Evolutionary conservation across 1,284 basidiomycete genomes (phyloP).

Genomic region (Rhodofomes roseus): DNA sequence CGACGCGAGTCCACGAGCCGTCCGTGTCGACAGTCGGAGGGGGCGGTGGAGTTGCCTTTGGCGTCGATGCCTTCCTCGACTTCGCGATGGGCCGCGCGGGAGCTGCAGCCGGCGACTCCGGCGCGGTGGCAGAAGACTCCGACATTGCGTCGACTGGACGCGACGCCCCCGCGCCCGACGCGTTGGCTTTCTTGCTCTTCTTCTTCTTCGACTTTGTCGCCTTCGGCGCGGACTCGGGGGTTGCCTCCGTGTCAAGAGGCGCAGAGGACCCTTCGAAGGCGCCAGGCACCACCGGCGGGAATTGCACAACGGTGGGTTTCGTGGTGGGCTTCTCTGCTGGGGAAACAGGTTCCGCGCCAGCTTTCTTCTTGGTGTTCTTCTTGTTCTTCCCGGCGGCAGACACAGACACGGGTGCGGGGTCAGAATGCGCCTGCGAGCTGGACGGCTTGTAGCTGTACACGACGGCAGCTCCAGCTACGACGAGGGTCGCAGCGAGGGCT

Average conservation of each 20-base stretch:
- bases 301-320: conserved; percentile 31
- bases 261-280: conserved; percentile 31
- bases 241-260: conserved; percentile 10
- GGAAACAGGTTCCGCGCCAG: conserved; percentile 12
- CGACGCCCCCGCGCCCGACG: conserved; percentile 9
- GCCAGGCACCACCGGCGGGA: conserved; percentile 45
- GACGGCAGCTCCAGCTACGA: conserved; percentile 36
- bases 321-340: conserved; percentile 14
- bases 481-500: conserved; percentile 33
- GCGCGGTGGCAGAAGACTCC: conserved; percentile 31
- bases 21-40: conserved; percentile 37
- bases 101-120: conserved; percentile 20
- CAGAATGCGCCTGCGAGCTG: conserved; percentile 14
- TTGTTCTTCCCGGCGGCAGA: conserved; percentile 34
- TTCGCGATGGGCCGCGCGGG: conserved; percentile 15
- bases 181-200: conserved; percentile 29
- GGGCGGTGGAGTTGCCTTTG: conserved; percentile 12
- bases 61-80: conserved; percentile 20
- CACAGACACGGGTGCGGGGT: conserved; percentile 8
- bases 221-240: conserved; percentile 22
- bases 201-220: conserved; percentile 43
- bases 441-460: conserved; percentile 36
- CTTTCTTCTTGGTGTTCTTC: conserved; percentile 35
- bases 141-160: conserved; percentile 22
- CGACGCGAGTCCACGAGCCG: conserved; percentile 55